Conservation (phyloP, 2,329 filamentous ascomycete genomes). For the Ophiocordyceps camponoti-saundersi region DNA sequence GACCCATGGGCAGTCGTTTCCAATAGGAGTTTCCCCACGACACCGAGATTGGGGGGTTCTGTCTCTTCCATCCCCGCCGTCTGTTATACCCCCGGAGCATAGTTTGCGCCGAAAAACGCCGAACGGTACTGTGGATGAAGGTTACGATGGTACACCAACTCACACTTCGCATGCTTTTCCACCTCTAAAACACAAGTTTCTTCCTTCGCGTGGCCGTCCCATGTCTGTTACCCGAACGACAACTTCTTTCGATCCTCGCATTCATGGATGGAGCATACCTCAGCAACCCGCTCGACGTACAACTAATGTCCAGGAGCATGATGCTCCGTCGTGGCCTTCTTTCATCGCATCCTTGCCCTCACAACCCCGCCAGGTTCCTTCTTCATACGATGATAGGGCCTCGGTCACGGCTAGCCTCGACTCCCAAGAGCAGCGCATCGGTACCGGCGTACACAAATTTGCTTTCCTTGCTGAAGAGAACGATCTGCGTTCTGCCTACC, state of each 20-base stretch:
- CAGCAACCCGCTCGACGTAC: background rate
- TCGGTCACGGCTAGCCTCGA: background rate
- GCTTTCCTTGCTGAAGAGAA: background rate
- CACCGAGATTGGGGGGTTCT: conserved; percentile 8
- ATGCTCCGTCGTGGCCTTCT: too few relatives aligned
- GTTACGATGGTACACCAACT: conserved; percentile 71
- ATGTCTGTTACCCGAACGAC: conserved; percentile 1
- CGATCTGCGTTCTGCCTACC: background rate
- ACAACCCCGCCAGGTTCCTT: too few relatives aligned
- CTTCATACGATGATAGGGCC: background rate
- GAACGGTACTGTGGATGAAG: conserved; percentile 78
- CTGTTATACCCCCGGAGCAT: conserved; percentile 13
- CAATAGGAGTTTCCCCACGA: conserved; percentile 15
- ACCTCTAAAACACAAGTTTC: conserved; percentile 66
- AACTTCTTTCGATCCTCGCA: background rate
- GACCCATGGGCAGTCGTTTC: conserved; percentile 3
- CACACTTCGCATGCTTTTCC: conserved; percentile 59
- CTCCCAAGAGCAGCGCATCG: background rate
- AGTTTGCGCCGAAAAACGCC: conserved; percentile 84
- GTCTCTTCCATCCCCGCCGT: conserved; percentile 4
- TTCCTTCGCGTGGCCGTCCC: conserved; percentile 33
- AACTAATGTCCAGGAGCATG: background rate
- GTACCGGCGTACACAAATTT: background rate
- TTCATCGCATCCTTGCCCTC: too few relatives aligned
- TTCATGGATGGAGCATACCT: background rate